Evolutionary conservation across 805 yeast species (phyloP).

Genomic region (Ogataea corticis): DNA sequence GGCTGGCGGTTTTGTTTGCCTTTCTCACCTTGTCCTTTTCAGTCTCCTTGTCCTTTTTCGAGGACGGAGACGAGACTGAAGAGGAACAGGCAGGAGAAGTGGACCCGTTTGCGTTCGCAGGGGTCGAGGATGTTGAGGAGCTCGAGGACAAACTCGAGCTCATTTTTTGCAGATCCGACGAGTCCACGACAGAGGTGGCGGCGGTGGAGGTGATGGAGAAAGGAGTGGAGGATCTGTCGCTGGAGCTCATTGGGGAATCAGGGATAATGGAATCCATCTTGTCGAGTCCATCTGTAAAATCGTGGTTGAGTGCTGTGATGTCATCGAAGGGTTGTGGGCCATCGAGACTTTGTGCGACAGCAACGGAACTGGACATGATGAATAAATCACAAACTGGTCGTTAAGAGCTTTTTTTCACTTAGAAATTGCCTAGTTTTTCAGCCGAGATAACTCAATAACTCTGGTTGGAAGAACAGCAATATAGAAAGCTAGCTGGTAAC

Average conservation of each 20-base stretch:
- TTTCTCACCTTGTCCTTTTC: slow-evolving; percentile 30
- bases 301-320: slow-evolving; percentile 1
- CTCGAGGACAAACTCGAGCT: slow-evolving; percentile 13
- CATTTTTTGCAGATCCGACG: slow-evolving; percentile 19
- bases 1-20: slow-evolving; percentile 30
- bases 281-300: slow-evolving; percentile 2
- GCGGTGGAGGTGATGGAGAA: slow-evolving; percentile 40
- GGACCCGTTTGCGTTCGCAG: slow-evolving; percentile 2
- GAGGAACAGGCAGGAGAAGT: slow-evolving; percentile 15
- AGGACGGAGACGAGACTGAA: slow-evolving; percentile 18
- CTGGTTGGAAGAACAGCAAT: slow-evolving; percentile 7
- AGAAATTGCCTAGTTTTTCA: background rate
- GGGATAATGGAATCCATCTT: slow-evolving; percentile 22
- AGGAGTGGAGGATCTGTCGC: slow-evolving; percentile 41
- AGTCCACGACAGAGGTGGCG: slow-evolving; percentile 30
- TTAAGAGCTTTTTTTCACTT: slow-evolving; percentile 17
- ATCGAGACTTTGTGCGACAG: slow-evolving; percentile 10
- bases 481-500: slow-evolving; percentile 20
- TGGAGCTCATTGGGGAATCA: slow-evolving; percentile 33
- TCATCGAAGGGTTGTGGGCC: slow-evolving; percentile 8
- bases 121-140: slow-evolving; percentile 9
- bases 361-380: slow-evolving; percentile 10
- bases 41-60: slow-evolving; percentile 21
- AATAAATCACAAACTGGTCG: slow-evolving; percentile 28
- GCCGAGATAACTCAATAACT: slow-evolving; percentile 16